Evolutionary conservation across 495 filamentous ascomycete genomes (phyloP).

Genomic region (Penicillium roqueforti): DNA sequence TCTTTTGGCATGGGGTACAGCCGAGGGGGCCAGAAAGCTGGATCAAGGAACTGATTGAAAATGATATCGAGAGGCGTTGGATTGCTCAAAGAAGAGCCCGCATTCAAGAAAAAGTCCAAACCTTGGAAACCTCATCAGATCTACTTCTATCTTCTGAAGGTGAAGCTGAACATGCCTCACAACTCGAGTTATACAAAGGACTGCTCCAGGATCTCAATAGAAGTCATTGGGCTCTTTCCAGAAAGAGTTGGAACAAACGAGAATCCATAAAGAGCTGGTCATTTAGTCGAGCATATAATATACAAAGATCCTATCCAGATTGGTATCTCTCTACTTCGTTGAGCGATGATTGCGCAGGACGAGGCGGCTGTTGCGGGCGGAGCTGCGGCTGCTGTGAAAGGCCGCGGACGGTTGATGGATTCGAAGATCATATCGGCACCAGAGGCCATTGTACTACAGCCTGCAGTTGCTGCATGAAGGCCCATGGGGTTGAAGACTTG

Average conservation of each 20-base stretch:
- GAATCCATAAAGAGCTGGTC: neutral
- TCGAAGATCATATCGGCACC: too few relatives aligned
- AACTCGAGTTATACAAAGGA: too few relatives aligned
- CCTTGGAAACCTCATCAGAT: too few relatives aligned
- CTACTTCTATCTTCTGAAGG: too few relatives aligned
- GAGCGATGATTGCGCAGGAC: neutral
- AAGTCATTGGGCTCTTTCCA: neutral
- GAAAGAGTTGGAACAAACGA: neutral
- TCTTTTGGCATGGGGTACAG: too few relatives aligned
- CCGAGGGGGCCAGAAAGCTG: neutral
- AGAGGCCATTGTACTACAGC: neutral
- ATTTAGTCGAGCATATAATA: neutral
- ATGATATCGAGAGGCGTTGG: neutral
- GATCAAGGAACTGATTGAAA: neutral
- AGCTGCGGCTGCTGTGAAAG: neutral
- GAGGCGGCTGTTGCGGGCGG: constrained; percentile 1
- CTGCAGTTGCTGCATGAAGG: neutral
- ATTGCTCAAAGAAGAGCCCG: neutral
- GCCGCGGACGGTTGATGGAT: too few relatives aligned
- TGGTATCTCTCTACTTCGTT: neutral
- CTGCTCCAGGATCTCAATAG: neutral
- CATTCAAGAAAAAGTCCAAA: neutral
- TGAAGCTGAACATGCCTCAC: too few relatives aligned
- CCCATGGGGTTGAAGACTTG: neutral
- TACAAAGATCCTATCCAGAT: neutral